Percentiles rank a stretch among this genome's conserved stretches.
Conservation (phyloP, 78 protist genomes). For the Cavenderia fasciculata region DNA sequence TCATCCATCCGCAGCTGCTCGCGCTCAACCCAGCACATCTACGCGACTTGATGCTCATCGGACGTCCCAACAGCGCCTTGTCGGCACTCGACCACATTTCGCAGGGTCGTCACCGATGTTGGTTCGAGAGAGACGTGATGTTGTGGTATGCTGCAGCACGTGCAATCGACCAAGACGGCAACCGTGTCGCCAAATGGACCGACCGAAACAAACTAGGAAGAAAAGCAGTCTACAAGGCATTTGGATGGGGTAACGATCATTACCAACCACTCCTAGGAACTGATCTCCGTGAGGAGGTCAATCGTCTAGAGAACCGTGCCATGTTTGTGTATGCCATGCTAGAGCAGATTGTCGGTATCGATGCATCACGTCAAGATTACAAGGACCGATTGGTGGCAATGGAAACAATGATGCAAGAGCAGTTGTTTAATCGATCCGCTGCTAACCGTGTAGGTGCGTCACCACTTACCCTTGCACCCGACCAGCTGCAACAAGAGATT, state of each 20-base stretch:
- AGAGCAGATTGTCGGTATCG: constrained; percentile 3
- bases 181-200: background rate
- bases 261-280: constrained; percentile 59
- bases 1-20: constrained; percentile 62
- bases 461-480: background rate
- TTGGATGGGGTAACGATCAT: constrained; percentile 58
- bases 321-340: background rate
- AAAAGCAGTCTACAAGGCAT: constrained; percentile 50
- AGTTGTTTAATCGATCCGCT: background rate
- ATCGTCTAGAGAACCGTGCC: constrained; percentile 42
- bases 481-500: constrained; percentile 12
- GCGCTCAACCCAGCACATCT: constrained; percentile 24
- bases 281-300: constrained; percentile 48
- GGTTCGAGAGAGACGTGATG: constrained; percentile 78
- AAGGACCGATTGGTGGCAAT: background rate
- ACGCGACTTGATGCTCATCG: constrained; percentile 62
- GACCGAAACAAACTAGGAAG: constrained; percentile 16
- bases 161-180: constrained; percentile 28
- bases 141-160: constrained; percentile 70
- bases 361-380: background rate
- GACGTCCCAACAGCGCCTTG: constrained; percentile 65
- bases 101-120: constrained; percentile 73
- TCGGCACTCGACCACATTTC: constrained; percentile 31
- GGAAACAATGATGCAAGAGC: background rate
- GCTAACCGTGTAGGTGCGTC: no score